These are phyloP conservation scores for Fusarium ambrosium DNA, from an alignment of 2,329 filamentous ascomycete genomes.

Conservation along the genomic window DNA sequence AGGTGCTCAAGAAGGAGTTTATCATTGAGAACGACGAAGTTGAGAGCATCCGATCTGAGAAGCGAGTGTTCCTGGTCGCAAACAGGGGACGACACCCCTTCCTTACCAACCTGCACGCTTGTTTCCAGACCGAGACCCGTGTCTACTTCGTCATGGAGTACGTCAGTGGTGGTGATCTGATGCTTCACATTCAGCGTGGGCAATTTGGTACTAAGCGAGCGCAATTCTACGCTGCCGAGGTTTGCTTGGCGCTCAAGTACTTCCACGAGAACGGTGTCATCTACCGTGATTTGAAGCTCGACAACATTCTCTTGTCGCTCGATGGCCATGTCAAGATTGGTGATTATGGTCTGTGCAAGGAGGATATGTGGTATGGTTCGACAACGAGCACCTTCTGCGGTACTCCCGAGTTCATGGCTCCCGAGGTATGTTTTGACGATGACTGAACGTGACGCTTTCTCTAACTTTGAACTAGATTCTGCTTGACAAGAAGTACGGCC, in stretches of 20 bases:
- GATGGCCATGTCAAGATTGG: conserved; percentile 99
- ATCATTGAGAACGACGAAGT: conserved; percentile 99
- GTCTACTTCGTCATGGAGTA: conserved; percentile 99
- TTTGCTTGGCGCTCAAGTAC: conserved; percentile 97
- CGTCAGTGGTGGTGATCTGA: conserved; percentile 96
- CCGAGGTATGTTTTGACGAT: conserved; percentile 74
- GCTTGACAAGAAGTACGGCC: conserved; percentile 97
- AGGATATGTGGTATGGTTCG: conserved; percentile 99
- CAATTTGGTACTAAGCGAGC: conserved; percentile 96
- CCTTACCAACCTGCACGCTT: conserved; percentile 93
- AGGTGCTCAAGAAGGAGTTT: conserved; percentile 99
- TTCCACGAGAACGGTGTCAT: conserved; percentile 99
- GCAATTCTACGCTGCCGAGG: conserved; percentile 98
- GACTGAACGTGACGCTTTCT: background rate
- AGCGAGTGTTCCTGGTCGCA: conserved; percentile 95
- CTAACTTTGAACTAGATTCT: conserved; percentile 76
- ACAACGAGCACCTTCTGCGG: conserved; percentile 99
- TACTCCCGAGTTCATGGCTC: conserved; percentile 99
- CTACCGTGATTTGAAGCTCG: conserved; percentile 95
- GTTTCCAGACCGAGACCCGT: conserved; percentile 98
- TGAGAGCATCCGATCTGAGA: conserved; percentile 96
- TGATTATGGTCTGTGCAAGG: conserved; percentile 98
- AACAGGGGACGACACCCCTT: conserved; percentile 98
- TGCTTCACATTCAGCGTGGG: conserved; percentile 98
- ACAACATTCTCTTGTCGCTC: conserved; percentile 91